A percentile compares a stretch with the other conserved stretches of the same genome.
phyloP scores from a whole-genome alignment of 768 basidiomycete genomes.

The Sarcomyxa edulis region DNA sequence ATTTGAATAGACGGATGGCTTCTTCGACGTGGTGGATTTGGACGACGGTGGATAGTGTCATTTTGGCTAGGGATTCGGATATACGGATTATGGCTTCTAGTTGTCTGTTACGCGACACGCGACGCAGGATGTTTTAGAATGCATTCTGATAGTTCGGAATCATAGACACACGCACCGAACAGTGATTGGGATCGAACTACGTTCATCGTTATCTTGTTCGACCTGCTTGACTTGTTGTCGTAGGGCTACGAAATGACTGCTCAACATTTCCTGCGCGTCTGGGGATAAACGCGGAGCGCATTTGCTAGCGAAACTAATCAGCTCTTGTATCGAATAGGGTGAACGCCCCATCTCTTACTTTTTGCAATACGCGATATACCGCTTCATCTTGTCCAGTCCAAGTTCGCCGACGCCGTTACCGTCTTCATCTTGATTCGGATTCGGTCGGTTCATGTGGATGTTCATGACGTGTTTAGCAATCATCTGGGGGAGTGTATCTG shows the following conservation, averaged over 20 bases:
- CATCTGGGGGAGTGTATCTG: conserved; percentile 63
- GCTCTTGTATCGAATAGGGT: conserved; percentile 1
- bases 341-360: conserved; percentile 41
- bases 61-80: conserved; percentile 93
- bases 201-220: conserved; percentile 94
- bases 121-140: conserved; percentile 6
- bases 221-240: conserved; percentile 94
- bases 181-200: conserved; percentile 97
- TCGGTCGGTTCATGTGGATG: conserved; percentile 94
- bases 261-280: conserved; percentile 94
- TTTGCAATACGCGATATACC: conserved; percentile 95
- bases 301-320: conserved; percentile 52
- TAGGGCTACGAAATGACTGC: conserved; percentile 90
- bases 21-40: conserved; percentile 95
- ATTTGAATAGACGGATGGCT: conserved; percentile 96
- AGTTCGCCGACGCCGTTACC: conserved; percentile 81
- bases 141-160: not conserved
- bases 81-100: conserved; percentile 98
- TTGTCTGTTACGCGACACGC: too few species aligned
- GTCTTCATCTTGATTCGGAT: conserved; percentile 52
- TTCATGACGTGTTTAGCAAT: conserved; percentile 99
- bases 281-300: conserved; percentile 91
- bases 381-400: conserved; percentile 96
- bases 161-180: conserved; percentile 60
- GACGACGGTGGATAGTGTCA: conserved; percentile 83